phyloP scores from a whole-genome alignment of 2,329 filamentous ascomycete genomes.

The Exophiala calicioides region DNA sequence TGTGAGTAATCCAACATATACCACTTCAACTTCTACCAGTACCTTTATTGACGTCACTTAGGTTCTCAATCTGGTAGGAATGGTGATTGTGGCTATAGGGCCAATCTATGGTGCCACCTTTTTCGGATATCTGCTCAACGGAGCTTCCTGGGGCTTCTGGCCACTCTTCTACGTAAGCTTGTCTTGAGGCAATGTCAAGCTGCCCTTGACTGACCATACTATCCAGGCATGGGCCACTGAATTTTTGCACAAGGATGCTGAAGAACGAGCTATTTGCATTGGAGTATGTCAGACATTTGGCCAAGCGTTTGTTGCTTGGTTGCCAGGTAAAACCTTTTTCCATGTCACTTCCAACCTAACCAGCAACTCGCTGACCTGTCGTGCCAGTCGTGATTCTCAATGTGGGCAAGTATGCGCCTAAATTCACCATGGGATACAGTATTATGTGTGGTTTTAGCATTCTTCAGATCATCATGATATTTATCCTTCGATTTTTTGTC shows the following conservation, averaged over 20 bases:
- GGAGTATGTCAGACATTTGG: conserved; percentile 38
- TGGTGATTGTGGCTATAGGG: conserved; percentile 27
- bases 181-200: too few relatives aligned
- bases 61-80: conserved; percentile 26
- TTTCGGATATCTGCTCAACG: conserved; percentile 30
- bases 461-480: conserved; percentile 26
- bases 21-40: background rate
- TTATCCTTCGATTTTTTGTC: conserved; percentile 24
- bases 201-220: too few relatives aligned
- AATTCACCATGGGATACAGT: conserved; percentile 27
- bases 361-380: background rate
- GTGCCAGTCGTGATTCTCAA: conserved; percentile 22
- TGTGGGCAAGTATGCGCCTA: conserved; percentile 28
- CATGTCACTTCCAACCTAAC: background rate
- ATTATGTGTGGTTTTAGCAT: conserved; percentile 25
- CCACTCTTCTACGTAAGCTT: conserved; percentile 27
- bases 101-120: conserved; percentile 30
- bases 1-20: conserved; percentile 2
- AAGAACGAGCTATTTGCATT: conserved; percentile 57
- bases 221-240: conserved; percentile 59
- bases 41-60: background rate
- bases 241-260: conserved; percentile 43
- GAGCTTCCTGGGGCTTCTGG: conserved; percentile 30
- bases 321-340: conserved; percentile 13
- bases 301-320: conserved; percentile 30